Evolutionary conservation across 805 yeast genomes (phyloP), one percentile per base, ranked within the genome.

Genomic region (Yamadazyma laniorum): DNA sequence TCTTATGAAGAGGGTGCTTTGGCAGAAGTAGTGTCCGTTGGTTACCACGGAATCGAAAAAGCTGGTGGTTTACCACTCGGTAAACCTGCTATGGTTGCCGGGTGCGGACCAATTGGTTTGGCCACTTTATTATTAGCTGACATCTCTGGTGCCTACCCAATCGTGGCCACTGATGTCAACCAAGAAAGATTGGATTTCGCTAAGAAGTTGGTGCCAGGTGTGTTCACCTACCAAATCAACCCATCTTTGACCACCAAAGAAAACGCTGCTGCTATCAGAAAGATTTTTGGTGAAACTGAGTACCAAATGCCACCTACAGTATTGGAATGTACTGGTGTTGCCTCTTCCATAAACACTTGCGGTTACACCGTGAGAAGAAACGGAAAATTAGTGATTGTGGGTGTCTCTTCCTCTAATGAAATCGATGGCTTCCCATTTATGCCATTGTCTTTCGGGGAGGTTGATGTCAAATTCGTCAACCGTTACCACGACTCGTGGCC

Each of bases 51-150:
- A 5, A 42, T 52, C 33, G 50, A 52, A 34, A 42, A 49, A 27
- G 53, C 55, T 4, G 39, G 46, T 34, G 40, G 46, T 30, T 30
- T 48, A 37, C 50, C 50, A 3, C 31, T 48, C 39, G 47, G 59
- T 32, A 42, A 50, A 37, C 48, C 56, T 12, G 45, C 43, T 18
- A 38, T 55, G 43, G 45, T 56, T 39, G 53, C 53, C 12, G 61
- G 61, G 3, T 52, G 56, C 25, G 61, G 61, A 15, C 61, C 61
- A n/a, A 55, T 56, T 35, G 61, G 61, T 17, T 51, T 55, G 34
- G 53, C 49, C n/a, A 48, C 56, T 12, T 42, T 50, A 29, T 34
- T 46, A 13, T 38, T 54, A 17, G 56, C 58, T 15, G 49, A 48
- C 18, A 46, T 45, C 18, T 43, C 53, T 3, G 61, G 61, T 5